phyloP scores from a whole-genome alignment of 495 filamentous ascomycete species.

The Hyaloscypha variabilis region DNA sequence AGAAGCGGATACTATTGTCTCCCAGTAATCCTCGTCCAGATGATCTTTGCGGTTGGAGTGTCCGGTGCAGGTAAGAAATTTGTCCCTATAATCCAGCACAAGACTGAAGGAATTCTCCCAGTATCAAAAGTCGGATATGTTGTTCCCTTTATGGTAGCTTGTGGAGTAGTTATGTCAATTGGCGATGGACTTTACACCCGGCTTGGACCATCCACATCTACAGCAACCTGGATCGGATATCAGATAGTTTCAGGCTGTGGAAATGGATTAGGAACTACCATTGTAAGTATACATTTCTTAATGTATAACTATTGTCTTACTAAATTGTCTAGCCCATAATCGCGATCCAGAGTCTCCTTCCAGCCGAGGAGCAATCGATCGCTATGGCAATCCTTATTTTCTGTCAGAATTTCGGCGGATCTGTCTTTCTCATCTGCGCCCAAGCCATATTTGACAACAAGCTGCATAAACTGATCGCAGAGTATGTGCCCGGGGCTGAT shows the following conservation, averaged over 20 bases:
- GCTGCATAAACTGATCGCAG: slow-evolving; percentile 23
- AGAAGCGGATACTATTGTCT: slow-evolving; percentile 53
- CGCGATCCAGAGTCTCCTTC: slow-evolving; percentile 37
- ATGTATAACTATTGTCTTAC: no score
- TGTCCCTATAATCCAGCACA: not conserved
- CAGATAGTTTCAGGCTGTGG: slow-evolving; percentile 22
- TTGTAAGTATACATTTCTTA: slow-evolving; percentile 9
- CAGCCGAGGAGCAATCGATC: slow-evolving; percentile 33
- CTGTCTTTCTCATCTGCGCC: slow-evolving; percentile 35
- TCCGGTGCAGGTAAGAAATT: slow-evolving; percentile 39
- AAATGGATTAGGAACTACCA: slow-evolving; percentile 36
- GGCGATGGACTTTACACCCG: slow-evolving; percentile 38
- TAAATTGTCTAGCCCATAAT: slow-evolving; percentile 36
- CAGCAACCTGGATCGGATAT: slow-evolving; percentile 26
- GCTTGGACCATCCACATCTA: slow-evolving; percentile 19
- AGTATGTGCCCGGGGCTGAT: slow-evolving; percentile 36
- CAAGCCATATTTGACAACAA: slow-evolving; percentile 38
- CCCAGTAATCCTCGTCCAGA: slow-evolving; percentile 50
- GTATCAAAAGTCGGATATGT: slow-evolving; percentile 61
- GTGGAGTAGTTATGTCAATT: slow-evolving; percentile 27
- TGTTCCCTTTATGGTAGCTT: slow-evolving; percentile 9
- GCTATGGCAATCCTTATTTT: slow-evolving; percentile 39
- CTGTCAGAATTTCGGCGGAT: slow-evolving; percentile 34
- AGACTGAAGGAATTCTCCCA: not conserved
- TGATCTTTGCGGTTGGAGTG: slow-evolving; percentile 43